Percentiles rank a stretch among this genome's conserved stretches.
Conservation (phyloP, 2,329 filamentous ascomycete species). For the Colletotrichum sp. region DNA sequence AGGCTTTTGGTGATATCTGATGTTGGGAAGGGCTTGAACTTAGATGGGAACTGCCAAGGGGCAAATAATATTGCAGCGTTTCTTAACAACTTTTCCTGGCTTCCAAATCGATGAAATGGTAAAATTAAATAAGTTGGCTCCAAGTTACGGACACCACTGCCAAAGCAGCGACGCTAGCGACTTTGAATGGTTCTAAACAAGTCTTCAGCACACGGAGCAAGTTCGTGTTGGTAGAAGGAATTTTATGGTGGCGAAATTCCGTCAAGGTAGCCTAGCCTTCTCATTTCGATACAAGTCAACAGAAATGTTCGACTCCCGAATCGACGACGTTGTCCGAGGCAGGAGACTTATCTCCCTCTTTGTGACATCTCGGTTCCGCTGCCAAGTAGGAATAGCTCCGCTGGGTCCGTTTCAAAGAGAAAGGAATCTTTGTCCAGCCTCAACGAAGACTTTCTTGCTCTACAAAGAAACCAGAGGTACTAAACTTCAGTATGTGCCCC, state of each 20-base stretch:
- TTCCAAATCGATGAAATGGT: too few species aligned
- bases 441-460: background rate
- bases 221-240: fast-evolving
- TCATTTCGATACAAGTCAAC: fast-evolving
- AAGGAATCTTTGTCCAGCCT: too few species aligned
- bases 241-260: background rate
- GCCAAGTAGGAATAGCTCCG: too few species aligned
- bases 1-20: background rate
- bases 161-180: too few species aligned
- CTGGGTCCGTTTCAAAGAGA: background rate
- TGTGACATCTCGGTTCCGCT: background rate
- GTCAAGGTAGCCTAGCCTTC: background rate
- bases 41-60: too few species aligned
- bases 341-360: background rate
- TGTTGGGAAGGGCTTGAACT: too few species aligned
- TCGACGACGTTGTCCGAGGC: too few species aligned
- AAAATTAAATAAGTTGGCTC: too few species aligned
- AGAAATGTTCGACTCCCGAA: too few species aligned
- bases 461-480: background rate
- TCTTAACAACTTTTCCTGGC: too few species aligned
- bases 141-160: too few species aligned
- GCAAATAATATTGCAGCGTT: too few species aligned
- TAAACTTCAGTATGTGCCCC: background rate
- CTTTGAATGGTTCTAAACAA: background rate
- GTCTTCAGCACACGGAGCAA: fast-evolving